A percentile compares a stretch with the other conserved stretches of the same genome.
These are phyloP conservation scores for Pythium monospermum DNA, from an alignment of 352 stramenopile genomes.

Conservation along the genomic window DNA sequence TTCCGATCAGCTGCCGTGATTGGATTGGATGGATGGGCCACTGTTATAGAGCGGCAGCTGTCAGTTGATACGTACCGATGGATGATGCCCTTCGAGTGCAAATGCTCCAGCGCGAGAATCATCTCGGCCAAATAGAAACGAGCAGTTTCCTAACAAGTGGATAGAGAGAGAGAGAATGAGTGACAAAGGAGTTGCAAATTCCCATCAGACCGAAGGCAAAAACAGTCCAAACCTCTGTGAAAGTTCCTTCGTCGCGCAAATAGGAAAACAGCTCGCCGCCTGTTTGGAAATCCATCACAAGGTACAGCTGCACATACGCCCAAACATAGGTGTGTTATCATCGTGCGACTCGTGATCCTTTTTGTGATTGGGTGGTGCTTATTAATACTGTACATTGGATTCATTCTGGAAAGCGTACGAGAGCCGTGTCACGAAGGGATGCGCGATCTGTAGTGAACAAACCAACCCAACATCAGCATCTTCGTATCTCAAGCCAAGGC, in stretches of 20 bases:
- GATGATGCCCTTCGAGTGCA: conserved; percentile 80
- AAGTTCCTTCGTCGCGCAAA: conserved; percentile 55
- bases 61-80: conserved; percentile 46
- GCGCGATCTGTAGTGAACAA: conserved; percentile 62
- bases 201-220: neutral
- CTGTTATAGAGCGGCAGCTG: too few relatives aligned
- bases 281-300: conserved; percentile 69
- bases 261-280: conserved; percentile 81
- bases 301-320: conserved; percentile 33
- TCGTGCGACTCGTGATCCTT: too few relatives aligned
- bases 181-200: too few relatives aligned
- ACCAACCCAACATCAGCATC: too few relatives aligned
- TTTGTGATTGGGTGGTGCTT: neutral
- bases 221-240: conserved; percentile 34
- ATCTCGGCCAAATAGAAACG: conserved; percentile 86
- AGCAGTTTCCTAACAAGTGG: conserved; percentile 37
- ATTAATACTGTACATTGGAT: too few relatives aligned
- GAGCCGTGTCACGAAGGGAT: conserved; percentile 78
- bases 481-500: too few relatives aligned
- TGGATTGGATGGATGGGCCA: too few relatives aligned
- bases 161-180: neutral
- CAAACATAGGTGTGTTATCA: too few relatives aligned
- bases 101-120: conserved; percentile 72
- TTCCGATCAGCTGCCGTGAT: too few relatives aligned
- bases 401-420: conserved; percentile 80